These are phyloP conservation scores for Cantharellus anzutake DNA, from an alignment of 768 basidiomycete genomes.

Conservation along the genomic window DNA sequence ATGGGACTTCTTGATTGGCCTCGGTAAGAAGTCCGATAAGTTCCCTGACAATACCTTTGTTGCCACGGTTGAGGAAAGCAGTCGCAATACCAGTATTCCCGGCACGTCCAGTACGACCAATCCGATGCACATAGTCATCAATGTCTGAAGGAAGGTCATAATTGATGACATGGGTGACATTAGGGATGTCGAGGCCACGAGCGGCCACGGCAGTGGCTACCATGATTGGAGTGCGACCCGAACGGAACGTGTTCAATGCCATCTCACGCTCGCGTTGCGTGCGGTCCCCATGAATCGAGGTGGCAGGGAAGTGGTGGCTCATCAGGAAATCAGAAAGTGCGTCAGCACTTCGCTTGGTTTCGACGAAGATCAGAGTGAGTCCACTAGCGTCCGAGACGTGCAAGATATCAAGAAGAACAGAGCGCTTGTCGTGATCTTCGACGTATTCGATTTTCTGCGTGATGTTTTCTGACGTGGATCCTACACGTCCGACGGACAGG, in stretches of 20 bases:
- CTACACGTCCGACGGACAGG: constrained; percentile 95
- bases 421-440: constrained; percentile 92
- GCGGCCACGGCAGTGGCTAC: constrained; percentile 98
- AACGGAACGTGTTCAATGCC: constrained; percentile 89
- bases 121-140: constrained; percentile 97
- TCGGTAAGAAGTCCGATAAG: constrained; percentile 85
- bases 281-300: constrained; percentile 95
- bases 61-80: constrained; percentile 89
- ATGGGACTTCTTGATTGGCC: constrained; percentile 87
- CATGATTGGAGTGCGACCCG: constrained; percentile 84
- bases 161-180: constrained; percentile 97
- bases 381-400: constrained; percentile 54
- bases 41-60: constrained; percentile 82
- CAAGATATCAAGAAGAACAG: constrained; percentile 85
- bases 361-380: constrained; percentile 90
- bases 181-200: constrained; percentile 96
- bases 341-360: constrained; percentile 99
- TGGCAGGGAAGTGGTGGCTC: constrained; percentile 63
- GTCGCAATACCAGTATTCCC: constrained; percentile 94
- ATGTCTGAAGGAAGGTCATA: constrained; percentile 97
- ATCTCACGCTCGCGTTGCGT: constrained; percentile 94
- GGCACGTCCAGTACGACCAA: constrained; percentile 95
- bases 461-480: constrained; percentile 97
- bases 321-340: constrained; percentile 93
- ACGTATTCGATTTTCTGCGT: constrained; percentile 98